Percentiles rank a stretch among this genome's conserved stretches.
Evolutionary conservation across 2,329 filamentous ascomycete genomes (phyloP).

Genomic region (Aspergillus pseudonomiae): DNA sequence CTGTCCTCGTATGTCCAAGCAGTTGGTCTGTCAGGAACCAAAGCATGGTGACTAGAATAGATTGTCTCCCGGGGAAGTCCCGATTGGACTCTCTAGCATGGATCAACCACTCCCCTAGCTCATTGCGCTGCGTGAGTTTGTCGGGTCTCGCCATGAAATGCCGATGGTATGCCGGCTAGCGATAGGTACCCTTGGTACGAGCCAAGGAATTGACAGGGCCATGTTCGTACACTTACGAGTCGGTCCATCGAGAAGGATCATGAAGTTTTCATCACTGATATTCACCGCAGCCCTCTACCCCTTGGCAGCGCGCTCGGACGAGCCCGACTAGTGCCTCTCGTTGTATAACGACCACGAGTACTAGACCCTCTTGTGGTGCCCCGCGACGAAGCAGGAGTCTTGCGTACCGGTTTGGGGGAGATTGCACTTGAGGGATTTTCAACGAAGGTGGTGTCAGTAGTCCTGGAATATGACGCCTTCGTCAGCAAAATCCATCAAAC

Average conservation of each 20-base stretch:
- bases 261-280: neutral
- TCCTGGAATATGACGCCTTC: slow-evolving; percentile 56
- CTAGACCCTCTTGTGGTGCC: slow-evolving; percentile 26
- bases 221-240: neutral
- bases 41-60: neutral
- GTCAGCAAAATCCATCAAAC: slow-evolving; percentile 13
- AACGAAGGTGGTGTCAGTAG: slow-evolving; percentile 87
- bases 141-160: neutral
- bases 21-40: neutral
- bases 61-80: neutral
- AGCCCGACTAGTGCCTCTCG: slow-evolving; percentile 37
- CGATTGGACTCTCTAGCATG: neutral
- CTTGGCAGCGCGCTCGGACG: slow-evolving; percentile 44
- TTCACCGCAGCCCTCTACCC: slow-evolving; percentile 43
- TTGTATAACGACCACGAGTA: slow-evolving; percentile 40
- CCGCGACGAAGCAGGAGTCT: slow-evolving; percentile 30
- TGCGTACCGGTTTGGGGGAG: slow-evolving; percentile 51
- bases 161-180: neutral
- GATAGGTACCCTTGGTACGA: neutral
- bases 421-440: slow-evolving; percentile 69
- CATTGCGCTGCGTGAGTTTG: neutral
- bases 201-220: neutral
- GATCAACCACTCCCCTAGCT: neutral
- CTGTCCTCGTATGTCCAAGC: neutral
- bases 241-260: neutral